A percentile compares a stretch with the other conserved stretches of the same genome.
Evolutionary conservation across 1,139 yeast species (phyloP).

Genomic region (Blastobotrys serpentis): DNA sequence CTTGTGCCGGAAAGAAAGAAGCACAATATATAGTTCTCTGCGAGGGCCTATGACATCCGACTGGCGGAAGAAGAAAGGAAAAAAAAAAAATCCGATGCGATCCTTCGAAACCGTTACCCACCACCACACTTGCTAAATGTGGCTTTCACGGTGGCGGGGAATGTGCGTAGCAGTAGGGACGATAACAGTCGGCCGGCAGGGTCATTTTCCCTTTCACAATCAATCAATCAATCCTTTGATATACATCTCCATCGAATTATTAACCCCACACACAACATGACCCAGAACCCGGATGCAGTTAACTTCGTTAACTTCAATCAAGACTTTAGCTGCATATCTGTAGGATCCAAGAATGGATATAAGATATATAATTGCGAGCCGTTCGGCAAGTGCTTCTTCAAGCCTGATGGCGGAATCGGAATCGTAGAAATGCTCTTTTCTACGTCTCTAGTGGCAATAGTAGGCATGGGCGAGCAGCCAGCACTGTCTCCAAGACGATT

Average conservation of each 20-base stretch:
- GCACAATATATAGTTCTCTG: too few species aligned
- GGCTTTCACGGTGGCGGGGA: background rate
- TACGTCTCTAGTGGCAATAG: conserved; percentile 82
- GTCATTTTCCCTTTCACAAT: too few species aligned
- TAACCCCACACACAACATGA: too few species aligned
- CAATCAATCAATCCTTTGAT: too few species aligned
- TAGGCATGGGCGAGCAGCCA: conserved; percentile 84
- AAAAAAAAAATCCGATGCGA: too few species aligned
- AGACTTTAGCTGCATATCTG: conserved; percentile 82
- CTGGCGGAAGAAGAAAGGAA: too few species aligned
- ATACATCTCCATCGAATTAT: too few species aligned
- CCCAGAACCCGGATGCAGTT: conserved; percentile 29
- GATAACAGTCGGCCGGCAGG: too few species aligned
- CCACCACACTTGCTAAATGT: background rate
- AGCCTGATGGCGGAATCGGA: conserved; percentile 44
- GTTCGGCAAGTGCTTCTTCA: conserved; percentile 74
- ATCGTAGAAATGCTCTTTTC: conserved; percentile 89
- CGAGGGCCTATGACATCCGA: too few species aligned
- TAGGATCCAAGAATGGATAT: conserved; percentile 77
- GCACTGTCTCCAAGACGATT: conserved; percentile 76
- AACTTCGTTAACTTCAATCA: conserved; percentile 81
- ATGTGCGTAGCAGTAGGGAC: too few species aligned
- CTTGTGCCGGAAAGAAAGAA: too few species aligned
- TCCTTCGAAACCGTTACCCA: background rate
- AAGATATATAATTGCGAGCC: conserved; percentile 87